Evolutionary conservation across 306 rosid genomes (phyloP).

Genomic region (Mimosa bimucronata): DNA sequence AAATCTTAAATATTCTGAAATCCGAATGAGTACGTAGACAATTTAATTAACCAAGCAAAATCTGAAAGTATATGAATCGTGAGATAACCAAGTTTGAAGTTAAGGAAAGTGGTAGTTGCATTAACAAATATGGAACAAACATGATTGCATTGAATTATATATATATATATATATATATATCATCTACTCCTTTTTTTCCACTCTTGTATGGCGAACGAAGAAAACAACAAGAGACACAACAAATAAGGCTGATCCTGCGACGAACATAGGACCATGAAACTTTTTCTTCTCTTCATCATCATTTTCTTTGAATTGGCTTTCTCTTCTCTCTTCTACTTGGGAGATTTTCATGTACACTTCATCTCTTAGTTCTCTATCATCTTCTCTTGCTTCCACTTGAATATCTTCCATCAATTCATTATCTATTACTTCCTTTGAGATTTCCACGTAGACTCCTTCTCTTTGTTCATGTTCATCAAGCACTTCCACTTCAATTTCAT

Average conservation of each 20-base stretch:
- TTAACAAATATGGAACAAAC: not conserved
- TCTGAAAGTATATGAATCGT: not conserved
- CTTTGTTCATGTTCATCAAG: not conserved
- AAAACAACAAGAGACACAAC: constrained; percentile 47
- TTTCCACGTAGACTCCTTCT: not conserved
- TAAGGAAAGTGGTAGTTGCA: too few species aligned
- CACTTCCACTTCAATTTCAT: not conserved
- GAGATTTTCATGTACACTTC: not conserved
- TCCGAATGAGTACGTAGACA: not conserved
- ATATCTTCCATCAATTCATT: constrained; percentile 28
- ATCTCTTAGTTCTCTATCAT: not conserved
- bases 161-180: not conserved
- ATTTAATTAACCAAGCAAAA: not conserved
- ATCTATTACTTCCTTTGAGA: not conserved
- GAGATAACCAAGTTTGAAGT: too few species aligned
- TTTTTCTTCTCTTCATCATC: not conserved
- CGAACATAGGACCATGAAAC: constrained; percentile 39
- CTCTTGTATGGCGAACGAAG: constrained; percentile 42
- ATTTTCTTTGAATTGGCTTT: not conserved
- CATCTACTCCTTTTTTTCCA: constrained; percentile 45
- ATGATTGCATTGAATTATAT: not conserved
- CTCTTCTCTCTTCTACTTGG: not conserved
- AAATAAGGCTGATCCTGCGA: constrained; percentile 72
- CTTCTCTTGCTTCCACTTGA: constrained; percentile 29
- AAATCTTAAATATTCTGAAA: not conserved